Conservation (phyloP, 225 moss, liverwort and hornwort species). For the Pseudisothecium myosuroides region DNA sequence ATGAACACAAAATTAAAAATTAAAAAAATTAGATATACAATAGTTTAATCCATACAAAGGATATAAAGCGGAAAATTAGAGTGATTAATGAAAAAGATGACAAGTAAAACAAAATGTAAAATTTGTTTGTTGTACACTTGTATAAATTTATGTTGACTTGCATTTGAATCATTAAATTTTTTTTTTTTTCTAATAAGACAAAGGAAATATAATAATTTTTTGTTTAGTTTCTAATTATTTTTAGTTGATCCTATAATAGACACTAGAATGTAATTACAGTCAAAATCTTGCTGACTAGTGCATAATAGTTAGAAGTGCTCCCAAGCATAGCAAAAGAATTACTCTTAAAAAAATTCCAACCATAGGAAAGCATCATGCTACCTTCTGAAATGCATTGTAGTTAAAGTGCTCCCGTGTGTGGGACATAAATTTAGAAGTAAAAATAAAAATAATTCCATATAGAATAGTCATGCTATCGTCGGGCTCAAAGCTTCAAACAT, state of each 20-base stretch:
- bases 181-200: neutral
- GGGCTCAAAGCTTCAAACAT: no score
- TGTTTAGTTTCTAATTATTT: neutral
- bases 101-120: neutral
- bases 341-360: neutral
- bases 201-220: neutral
- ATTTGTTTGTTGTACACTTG: neutral
- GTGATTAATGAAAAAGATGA: neutral
- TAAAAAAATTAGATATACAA: neutral
- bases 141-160: neutral
- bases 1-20: neutral
- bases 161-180: neutral
- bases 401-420: fast-evolving
- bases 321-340: neutral
- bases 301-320: neutral
- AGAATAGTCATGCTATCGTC: neutral
- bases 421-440: neutral
- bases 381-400: neutral
- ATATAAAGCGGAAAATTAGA: neutral
- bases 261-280: neutral
- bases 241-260: neutral
- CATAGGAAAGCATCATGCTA: neutral
- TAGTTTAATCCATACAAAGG: neutral
- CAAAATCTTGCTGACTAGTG: neutral
- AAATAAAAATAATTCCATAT: neutral